phyloP scores from a whole-genome alignment of 1,139 yeast species.

The Taphrina confusa region DNA sequence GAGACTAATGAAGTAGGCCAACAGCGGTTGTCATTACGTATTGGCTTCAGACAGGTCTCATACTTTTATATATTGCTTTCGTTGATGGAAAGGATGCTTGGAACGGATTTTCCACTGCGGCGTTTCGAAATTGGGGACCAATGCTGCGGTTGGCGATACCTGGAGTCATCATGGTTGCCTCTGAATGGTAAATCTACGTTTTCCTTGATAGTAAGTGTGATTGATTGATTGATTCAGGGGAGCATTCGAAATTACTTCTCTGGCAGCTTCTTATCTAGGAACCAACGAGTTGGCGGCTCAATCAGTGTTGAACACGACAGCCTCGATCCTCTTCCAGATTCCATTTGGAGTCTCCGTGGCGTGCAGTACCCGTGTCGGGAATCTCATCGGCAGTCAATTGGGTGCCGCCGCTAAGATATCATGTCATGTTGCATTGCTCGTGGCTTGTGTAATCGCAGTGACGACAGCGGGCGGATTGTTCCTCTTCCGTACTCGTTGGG shows the following conservation, averaged over 20 bases:
- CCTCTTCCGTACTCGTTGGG: conserved; percentile 56
- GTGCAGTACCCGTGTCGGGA: conserved; percentile 81
- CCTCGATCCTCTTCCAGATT: conserved; percentile 75
- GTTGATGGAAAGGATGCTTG: conserved; percentile 70
- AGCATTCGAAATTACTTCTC: conserved; percentile 76
- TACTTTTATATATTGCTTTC: conserved; percentile 56
- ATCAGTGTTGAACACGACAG: conserved; percentile 77
- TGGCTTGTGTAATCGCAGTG: conserved; percentile 16
- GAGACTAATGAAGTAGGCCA: conserved; percentile 49
- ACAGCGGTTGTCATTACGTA: conserved; percentile 61
- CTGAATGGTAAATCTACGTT: conserved; percentile 62
- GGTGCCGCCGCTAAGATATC: conserved; percentile 56
- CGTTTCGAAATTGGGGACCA: conserved; percentile 60
- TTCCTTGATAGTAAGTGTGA: background rate
- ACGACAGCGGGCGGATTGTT: conserved; percentile 45
- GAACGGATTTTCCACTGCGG: conserved; percentile 57
- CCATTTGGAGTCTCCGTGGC: conserved; percentile 90
- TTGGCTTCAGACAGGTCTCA: conserved; percentile 60
- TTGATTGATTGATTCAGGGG: conserved; percentile 43
- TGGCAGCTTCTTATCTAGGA: conserved; percentile 72
- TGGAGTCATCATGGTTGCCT: conserved; percentile 81
- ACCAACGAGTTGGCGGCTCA: conserved; percentile 83
- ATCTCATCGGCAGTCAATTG: conserved; percentile 78
- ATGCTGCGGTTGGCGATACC: conserved; percentile 72
- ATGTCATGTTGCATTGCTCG: conserved; percentile 21